Conservation (phyloP, 768 basidiomycete species). For the Termitomyces sp. region DNA sequence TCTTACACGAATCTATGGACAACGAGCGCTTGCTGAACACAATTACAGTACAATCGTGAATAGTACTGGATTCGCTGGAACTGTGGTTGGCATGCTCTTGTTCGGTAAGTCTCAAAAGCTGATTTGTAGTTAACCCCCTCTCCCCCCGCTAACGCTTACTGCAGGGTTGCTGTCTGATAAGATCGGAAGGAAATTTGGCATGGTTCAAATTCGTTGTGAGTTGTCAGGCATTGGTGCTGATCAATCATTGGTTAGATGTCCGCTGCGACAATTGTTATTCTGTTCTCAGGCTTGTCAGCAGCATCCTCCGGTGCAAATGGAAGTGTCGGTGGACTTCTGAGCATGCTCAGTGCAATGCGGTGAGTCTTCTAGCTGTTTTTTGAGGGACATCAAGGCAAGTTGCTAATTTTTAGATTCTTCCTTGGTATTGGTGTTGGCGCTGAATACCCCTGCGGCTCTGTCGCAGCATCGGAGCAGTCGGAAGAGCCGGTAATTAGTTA, state of each 20-base stretch:
- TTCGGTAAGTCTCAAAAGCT: constrained; percentile 4
- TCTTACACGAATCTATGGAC: constrained; percentile 8
- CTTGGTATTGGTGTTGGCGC: constrained; percentile 88
- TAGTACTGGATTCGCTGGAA: constrained; percentile 9
- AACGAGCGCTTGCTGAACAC: constrained; percentile 2
- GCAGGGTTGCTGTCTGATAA: constrained; percentile 8
- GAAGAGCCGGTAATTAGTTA: constrained; percentile 74
- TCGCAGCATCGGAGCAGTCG: constrained; percentile 83
- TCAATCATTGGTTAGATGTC: neutral
- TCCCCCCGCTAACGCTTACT: neutral
- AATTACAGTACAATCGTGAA: constrained; percentile 10
- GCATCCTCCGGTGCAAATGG: constrained; percentile 73
- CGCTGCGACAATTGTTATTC: neutral
- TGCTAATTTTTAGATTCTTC: constrained; percentile 53
- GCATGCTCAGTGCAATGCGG: constrained; percentile 76
- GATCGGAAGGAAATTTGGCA: constrained; percentile 10
- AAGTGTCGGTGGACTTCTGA: constrained; percentile 58
- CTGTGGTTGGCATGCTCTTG: constrained; percentile 7
- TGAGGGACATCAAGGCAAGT: neutral
- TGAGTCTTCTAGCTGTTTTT: constrained; percentile 21
- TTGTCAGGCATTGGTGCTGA: neutral
- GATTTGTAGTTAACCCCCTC: neutral
- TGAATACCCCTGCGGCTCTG: constrained; percentile 86
- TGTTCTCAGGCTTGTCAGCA: constrained; percentile 80
- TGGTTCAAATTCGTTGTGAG: neutral